Evolutionary conservation across 2,329 filamentous ascomycete species (phyloP), one percentile per base, ranked within the genome.

Genomic region (Bipolaris victoriae): DNA sequence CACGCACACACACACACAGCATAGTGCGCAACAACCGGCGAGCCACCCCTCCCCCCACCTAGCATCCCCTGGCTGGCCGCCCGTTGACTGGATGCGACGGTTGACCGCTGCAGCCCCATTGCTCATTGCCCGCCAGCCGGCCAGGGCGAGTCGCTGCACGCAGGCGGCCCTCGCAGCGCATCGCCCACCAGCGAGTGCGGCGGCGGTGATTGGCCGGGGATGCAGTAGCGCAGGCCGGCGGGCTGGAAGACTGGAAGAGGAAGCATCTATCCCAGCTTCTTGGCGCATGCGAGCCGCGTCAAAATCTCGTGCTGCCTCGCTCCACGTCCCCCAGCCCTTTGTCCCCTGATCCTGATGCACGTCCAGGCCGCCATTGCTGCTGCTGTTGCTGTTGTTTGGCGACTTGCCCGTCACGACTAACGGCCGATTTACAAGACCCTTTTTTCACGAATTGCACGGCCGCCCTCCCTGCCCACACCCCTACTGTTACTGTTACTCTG

Each of bases 271-370:
- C 44, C 49, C 49, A 57, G 55, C 54, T 44, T 57, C 62, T 64
- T 64, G 62, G 62, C 49, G 52, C 52, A 41, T 52, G 50, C 35
- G 50, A 55, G 50, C 50, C 58, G 58, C 55, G 59, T 52, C 62
- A 64, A 64, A 64, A 64, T 58, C 54, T 58, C 54, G 57, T 55
- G 44, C 45, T 53, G 53, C 45, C 47, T 53, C 58, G 48, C 52
- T 55, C 55, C 36, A 59, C 24, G 44, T 47, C 39, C 52, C n/a
- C 29, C 31, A 44, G 52, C 37, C 49, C 48, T 37, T 46, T 57
- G 52, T 56, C 52, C 41, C 59, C 52, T 53, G 54, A 57, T 57
- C 59, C 52, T 53, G 54, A 57, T 57, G 57, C 52, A 36, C 58
- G 20, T 24, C 40, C 40, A 43, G 9, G 20, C 20, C 40, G 40